Evolutionary conservation across 2,329 filamentous ascomycete species (phyloP).

Genomic region (Penicillium corylophilum): DNA sequence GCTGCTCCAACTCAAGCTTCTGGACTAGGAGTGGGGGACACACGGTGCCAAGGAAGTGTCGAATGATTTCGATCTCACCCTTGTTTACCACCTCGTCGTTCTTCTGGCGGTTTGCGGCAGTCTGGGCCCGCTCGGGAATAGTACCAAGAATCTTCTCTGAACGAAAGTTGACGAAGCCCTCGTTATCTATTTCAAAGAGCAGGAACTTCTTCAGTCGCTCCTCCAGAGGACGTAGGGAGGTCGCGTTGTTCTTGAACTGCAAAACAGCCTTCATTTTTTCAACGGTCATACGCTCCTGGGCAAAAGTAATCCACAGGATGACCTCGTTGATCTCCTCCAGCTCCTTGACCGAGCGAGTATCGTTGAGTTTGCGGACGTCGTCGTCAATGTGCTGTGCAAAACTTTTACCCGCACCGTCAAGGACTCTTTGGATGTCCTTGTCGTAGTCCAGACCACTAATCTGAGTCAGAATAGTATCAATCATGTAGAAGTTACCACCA

Average conservation of each 20-base stretch:
- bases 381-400: conserved; percentile 24
- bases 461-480: conserved; percentile 25
- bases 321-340: conserved; percentile 31
- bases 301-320: conserved; percentile 27
- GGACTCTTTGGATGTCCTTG: conserved; percentile 26
- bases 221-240: conserved; percentile 23
- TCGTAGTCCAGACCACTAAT: conserved; percentile 28
- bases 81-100: conserved; percentile 4
- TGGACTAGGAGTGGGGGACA: conserved; percentile 24
- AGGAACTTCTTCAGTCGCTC: conserved; percentile 17
- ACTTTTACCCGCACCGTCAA: conserved; percentile 25
- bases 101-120: not conserved
- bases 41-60: conserved; percentile 25
- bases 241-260: conserved; percentile 23
- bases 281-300: conserved; percentile 15
- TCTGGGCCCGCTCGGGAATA: conserved; percentile 8
- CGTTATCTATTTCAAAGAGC: conserved; percentile 20
- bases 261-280: conserved; percentile 23
- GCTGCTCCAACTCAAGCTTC: conserved; percentile 27
- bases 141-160: conserved; percentile 16
- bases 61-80: conserved; percentile 23
- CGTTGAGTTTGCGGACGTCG: conserved; percentile 26
- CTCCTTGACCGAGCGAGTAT: conserved; percentile 22
- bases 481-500: conserved; percentile 26
- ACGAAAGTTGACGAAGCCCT: conserved; percentile 20